Evolutionary conservation across 345 rosid genomes (phyloP).

Genomic region (Citrus unshiu): DNA sequence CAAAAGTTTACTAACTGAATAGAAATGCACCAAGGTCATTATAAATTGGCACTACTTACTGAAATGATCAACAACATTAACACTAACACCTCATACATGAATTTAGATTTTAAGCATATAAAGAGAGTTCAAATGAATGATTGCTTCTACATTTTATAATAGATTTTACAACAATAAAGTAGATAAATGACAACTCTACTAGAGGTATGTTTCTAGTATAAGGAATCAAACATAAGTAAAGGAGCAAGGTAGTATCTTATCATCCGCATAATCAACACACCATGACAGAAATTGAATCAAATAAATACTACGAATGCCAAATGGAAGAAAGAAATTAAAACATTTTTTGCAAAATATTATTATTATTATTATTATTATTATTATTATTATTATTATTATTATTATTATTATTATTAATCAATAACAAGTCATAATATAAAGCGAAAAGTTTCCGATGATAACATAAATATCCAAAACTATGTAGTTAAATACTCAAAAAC

Average conservation of each 20-base stretch:
- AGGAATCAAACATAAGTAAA: neutral
- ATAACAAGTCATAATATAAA: no score
- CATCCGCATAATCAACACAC: conserved; percentile 70
- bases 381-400: no score
- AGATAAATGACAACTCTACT: neutral
- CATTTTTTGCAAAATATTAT: no score
- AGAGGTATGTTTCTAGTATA: neutral
- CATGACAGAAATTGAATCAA: no score
- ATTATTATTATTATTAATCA: no score
- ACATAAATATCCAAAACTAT: no score
- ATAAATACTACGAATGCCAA: no score
- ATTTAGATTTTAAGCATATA: neutral
- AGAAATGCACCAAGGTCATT: neutral
- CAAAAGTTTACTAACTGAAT: neutral
- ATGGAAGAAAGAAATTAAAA: no score
- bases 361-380: no score
- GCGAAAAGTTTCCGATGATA: no score
- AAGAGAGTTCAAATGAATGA: neutral
- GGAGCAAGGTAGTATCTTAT: conserved; percentile 41
- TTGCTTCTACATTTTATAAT: neutral
- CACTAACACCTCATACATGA: neutral
- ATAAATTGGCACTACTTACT: neutral
- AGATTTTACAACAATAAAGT: neutral
- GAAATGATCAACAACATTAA: neutral
- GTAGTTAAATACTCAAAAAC: no score